Base-by-base conservation (phyloP, 2,329 filamentous ascomycete genomes). In the Trichoderma sp. region DNA sequence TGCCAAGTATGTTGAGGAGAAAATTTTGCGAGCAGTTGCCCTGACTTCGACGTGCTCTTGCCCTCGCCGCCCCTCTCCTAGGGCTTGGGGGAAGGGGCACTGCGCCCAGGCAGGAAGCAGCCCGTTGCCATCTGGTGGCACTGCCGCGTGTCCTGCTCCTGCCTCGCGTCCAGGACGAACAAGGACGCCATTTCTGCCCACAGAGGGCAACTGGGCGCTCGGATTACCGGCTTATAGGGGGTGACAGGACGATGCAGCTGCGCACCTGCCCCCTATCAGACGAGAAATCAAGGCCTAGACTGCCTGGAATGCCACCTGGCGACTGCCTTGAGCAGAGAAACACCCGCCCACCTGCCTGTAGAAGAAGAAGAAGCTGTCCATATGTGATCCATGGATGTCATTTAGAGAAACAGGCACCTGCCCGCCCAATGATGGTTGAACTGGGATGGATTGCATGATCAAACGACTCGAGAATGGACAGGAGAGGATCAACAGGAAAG, bases 11-110 rank as follows among this genome's bases (percentile, higher is more conserved):
- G 42, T 35, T 9, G 32, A n/a, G 27, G 15, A 22, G 27, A 10
- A 45, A 27, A 25, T 6, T 29, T 27, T 19, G n/a, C 35, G 22
- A n/a, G 34, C 13, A 52, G 64, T 29, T 54, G 60, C 60, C 48
- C 54, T 37, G 50, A n/a, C 29, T 42, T 52, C 6, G 32, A n/a
- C 25, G 29, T 67, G 64, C 64, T 60, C 64, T 54, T 67, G 34
- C 56, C 56, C n/a, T 53, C 10, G 22, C 29, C 15, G 29, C 10
- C 15, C 25, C 9, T 25, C 17, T 22, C 19, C 2, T 35, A 15
- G 34, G 32, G 32, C 15, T 17, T 52, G 22, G 15, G 32, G n/a
- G 25, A 45, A 64, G 50, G 15, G 35, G 50, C 17, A 27, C 25
- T 22, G 10, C 22, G n/a, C 19, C 34, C 37, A 54, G n/a, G 25